Conservation (phyloP, 148 eudicot genomes). For the Silene conica region DNA sequence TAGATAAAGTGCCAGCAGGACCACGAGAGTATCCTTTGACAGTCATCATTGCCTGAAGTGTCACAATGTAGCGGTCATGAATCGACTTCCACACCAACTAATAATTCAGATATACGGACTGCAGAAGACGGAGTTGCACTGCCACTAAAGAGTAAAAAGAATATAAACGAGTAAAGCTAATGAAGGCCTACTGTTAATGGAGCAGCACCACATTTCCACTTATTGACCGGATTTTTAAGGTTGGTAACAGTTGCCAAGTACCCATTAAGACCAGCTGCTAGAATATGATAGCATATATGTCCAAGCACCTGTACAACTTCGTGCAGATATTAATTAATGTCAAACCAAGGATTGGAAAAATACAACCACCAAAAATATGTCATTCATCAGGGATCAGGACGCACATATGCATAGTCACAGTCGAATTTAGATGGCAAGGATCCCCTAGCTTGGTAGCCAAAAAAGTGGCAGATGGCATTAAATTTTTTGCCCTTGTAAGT, state of each 20-base stretch:
- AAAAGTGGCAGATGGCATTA: slow-evolving; percentile 96
- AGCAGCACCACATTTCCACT: slow-evolving; percentile 99
- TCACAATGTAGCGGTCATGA: neutral
- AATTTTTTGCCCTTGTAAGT: slow-evolving; percentile 98
- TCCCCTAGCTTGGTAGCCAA: slow-evolving; percentile 99
- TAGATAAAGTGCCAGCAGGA: slow-evolving; percentile 60
- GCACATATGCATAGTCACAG: slow-evolving; percentile 93
- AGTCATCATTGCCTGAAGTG: slow-evolving; percentile 87
- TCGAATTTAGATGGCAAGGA: slow-evolving; percentile 95
- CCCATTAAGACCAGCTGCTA: slow-evolving; percentile 96
- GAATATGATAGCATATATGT: slow-evolving; percentile 83
- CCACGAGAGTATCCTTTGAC: slow-evolving; percentile 87
- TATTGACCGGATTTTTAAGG: slow-evolving; percentile 77
- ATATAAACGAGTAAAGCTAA: slow-evolving; percentile 4
- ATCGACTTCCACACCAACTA: neutral
- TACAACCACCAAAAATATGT: neutral
- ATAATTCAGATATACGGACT: neutral
- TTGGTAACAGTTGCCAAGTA: slow-evolving; percentile 91
- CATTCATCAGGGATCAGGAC: slow-evolving; percentile 22
- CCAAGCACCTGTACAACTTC: slow-evolving; percentile 72
- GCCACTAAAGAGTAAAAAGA: neutral
- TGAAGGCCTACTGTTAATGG: slow-evolving; percentile 67
- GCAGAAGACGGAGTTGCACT: neutral
- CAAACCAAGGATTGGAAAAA: slow-evolving; percentile 3
- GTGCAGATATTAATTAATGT: slow-evolving; percentile 1